Evolutionary conservation across 345 rosid species (phyloP).

Genomic region (Camelina hispida): DNA sequence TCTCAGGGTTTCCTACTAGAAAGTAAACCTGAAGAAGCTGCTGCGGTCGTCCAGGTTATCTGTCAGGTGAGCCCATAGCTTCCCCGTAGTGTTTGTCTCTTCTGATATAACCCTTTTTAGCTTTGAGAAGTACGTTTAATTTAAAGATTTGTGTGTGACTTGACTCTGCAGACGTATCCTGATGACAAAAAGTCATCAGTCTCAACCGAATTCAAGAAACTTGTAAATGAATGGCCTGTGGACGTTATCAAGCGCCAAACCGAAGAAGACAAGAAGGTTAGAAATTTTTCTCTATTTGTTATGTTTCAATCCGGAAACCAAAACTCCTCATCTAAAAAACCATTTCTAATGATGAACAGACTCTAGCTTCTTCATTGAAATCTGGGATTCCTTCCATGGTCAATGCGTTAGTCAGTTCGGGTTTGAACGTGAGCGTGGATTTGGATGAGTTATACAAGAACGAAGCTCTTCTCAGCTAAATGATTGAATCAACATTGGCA

Average conservation of each 20-base stretch:
- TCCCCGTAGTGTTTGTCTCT: background rate
- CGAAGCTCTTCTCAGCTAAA: conserved; percentile 44
- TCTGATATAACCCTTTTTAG: background rate
- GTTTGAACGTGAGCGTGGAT: conserved; percentile 53
- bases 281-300: background rate
- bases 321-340: background rate
- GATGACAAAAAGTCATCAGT: conserved; percentile 54
- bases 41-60: conserved; percentile 62
- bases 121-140: background rate
- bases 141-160: background rate
- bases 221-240: conserved; percentile 73
- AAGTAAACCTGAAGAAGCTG: conserved; percentile 76
- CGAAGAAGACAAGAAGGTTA: conserved; percentile 67
- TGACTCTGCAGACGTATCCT: conserved; percentile 54
- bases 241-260: conserved; percentile 60
- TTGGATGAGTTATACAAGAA: conserved; percentile 55
- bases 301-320: background rate
- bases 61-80: conserved; percentile 54
- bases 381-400: conserved; percentile 61
- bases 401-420: conserved; percentile 46
- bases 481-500: background rate
- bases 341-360: conserved; percentile 46
- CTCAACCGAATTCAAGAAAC: conserved; percentile 62
- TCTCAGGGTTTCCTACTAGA: conserved; percentile 76
- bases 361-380: conserved; percentile 57